A percentile compares a stretch with the other conserved stretches of the same genome.
These are phyloP conservation scores for Termitomyces sp. DNA, from an alignment of 768 basidiomycete species.

Conservation along the genomic window DNA sequence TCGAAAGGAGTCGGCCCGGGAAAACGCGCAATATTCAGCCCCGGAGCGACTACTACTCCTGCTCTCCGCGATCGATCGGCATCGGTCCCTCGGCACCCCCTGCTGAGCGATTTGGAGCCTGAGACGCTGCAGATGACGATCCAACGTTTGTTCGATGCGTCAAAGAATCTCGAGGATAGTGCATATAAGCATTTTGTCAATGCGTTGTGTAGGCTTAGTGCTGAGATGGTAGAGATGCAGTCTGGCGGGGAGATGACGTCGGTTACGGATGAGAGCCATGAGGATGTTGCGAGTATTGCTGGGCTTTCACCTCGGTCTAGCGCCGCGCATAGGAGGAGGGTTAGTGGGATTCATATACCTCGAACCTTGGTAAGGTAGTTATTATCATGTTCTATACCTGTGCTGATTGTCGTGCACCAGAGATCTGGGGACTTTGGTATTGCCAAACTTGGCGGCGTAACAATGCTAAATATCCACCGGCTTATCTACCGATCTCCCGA, in stretches of 20 bases:
- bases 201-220: constrained; percentile 82
- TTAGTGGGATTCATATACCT: constrained; percentile 87
- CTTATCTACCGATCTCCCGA: constrained; percentile 80
- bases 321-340: constrained; percentile 58
- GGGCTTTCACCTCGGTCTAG: constrained; percentile 38
- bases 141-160: constrained; percentile 82
- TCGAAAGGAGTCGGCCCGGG: constrained; percentile 44
- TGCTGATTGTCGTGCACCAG: constrained; percentile 32
- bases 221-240: constrained; percentile 93
- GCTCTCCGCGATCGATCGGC: constrained; percentile 31
- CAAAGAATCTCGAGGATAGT: constrained; percentile 76
- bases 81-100: constrained; percentile 44
- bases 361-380: constrained; percentile 60
- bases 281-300: constrained; percentile 31
- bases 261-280: constrained; percentile 35
- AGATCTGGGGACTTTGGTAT: constrained; percentile 95
- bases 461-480: constrained; percentile 81
- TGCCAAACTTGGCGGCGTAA: constrained; percentile 75
- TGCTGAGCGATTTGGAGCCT: constrained; percentile 70
- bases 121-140: constrained; percentile 74
- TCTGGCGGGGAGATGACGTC: constrained; percentile 36
- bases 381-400: neutral
- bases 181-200: constrained; percentile 76
- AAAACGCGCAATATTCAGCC: constrained; percentile 28
- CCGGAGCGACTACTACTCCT: constrained; percentile 26